A percentile compares a stretch with the other conserved stretches of the same genome.
Conservation (phyloP, 371 early-diverging fungal genomes). For the Apophysomyces trapeziformis region DNA sequence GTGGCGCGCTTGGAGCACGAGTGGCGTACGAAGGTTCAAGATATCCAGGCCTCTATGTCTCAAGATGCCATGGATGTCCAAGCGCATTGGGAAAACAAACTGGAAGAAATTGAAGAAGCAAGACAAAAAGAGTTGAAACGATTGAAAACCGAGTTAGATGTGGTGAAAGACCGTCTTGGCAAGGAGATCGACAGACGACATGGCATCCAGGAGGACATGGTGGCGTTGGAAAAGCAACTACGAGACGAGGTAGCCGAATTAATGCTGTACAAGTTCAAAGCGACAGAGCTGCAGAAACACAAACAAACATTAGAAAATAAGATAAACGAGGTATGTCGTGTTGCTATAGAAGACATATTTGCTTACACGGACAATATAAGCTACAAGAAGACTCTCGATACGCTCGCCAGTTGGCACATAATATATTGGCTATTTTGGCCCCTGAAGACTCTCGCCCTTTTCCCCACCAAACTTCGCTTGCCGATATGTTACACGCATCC, state of each 20-base stretch:
- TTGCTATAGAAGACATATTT: background rate
- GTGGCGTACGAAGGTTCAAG: constrained; percentile 30
- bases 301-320: background rate
- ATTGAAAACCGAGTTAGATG: constrained; percentile 9
- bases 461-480: background rate
- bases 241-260: constrained; percentile 1
- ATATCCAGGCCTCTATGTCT: constrained; percentile 37
- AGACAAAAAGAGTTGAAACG: constrained; percentile 4
- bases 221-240: background rate
- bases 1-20: constrained; percentile 19
- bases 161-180: constrained; percentile 18
- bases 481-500: background rate
- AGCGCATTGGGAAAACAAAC: constrained; percentile 34
- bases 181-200: constrained; percentile 16
- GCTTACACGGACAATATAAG: background rate
- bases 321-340: background rate
- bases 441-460: background rate
- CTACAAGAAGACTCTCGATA: background rate
- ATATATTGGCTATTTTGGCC: background rate
- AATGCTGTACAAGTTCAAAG: background rate
- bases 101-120: constrained; percentile 21
- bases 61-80: constrained; percentile 30
- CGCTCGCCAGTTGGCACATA: background rate
- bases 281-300: background rate
- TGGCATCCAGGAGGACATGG: background rate